Percentiles rank a stretch among this genome's conserved stretches.
phyloP scores from a whole-genome alignment of 352 stramenopile genomes.

The Plasmopara muralis region DNA sequence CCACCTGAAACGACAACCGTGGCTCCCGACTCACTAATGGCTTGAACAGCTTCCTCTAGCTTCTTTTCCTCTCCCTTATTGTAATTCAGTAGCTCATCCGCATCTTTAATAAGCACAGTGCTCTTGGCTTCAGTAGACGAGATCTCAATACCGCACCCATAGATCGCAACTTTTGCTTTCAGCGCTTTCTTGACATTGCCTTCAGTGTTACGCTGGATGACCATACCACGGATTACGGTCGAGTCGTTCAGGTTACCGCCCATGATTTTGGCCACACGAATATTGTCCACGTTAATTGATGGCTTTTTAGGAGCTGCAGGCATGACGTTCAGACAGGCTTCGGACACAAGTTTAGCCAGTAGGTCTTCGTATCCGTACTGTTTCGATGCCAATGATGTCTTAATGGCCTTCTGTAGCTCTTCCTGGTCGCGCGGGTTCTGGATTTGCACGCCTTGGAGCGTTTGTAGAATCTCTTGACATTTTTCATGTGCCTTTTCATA shows the following conservation, averaged over 20 bases:
- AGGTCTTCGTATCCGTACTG: slow-evolving; percentile 96
- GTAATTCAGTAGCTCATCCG: slow-evolving; percentile 99
- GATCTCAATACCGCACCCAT: slow-evolving; percentile 96
- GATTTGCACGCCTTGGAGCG: slow-evolving; percentile 73
- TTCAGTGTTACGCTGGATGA: slow-evolving; percentile 91
- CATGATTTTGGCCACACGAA: slow-evolving; percentile 97
- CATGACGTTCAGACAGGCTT: slow-evolving; percentile 94
- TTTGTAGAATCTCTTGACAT: slow-evolving; percentile 88
- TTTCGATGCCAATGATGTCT: slow-evolving; percentile 95
- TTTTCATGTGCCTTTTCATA: slow-evolving; percentile 95
- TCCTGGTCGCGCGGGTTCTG: slow-evolving; percentile 76
- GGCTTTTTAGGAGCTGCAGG: slow-evolving; percentile 76
- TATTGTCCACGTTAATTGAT: slow-evolving; percentile 95
- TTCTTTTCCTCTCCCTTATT: slow-evolving; percentile 98
- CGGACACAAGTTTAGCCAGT: slow-evolving; percentile 90
- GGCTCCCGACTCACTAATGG: slow-evolving; percentile 93
- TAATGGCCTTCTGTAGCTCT: slow-evolving; percentile 87
- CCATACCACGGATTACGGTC: slow-evolving; percentile 97
- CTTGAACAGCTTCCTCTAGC: slow-evolving; percentile 96
- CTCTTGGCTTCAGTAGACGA: slow-evolving; percentile 97
- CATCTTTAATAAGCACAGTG: slow-evolving; percentile 99
- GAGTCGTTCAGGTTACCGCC: slow-evolving; percentile 94
- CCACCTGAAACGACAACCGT: slow-evolving; percentile 96
- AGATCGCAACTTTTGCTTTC: slow-evolving; percentile 95
- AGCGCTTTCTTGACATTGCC: slow-evolving; percentile 88